Base-by-base conservation (phyloP, 2,329 filamentous ascomycete genomes). In the Pyrenophora seminiperda region DNA sequence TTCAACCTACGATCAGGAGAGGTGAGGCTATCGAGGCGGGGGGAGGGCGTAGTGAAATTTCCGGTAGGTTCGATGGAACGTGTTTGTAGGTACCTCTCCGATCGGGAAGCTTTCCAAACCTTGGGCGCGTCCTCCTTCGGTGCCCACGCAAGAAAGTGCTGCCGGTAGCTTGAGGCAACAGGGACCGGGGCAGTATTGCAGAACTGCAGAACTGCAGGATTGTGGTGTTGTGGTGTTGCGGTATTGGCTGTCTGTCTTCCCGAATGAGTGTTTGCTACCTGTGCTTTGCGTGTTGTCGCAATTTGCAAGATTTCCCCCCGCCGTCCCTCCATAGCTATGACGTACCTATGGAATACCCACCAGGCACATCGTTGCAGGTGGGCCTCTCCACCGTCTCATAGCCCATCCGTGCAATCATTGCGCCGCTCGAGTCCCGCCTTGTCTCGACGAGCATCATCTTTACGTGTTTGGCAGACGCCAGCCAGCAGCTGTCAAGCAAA, bases 51-150 rank as follows among this genome's bases (percentile, higher is more conserved):
- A 39, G 53, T 39, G 45, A 49, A 55, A 36, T 30, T 53, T 53
- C 49, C 45, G 45, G 49, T 41, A 53, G 36, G 32, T 49, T 53
- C 44, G 53, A 55, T 55, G 22, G 53, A 49, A 42, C 18, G 47
- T 53, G 41, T 30, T 48, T 33, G 40, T 32, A n/a, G n/a, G n/a
- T n/a, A 43, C 29, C 31, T 15, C 15, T 45, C 29, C 27, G n/a
- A 38, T n/a, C n/a, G 37, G 48, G 36, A 43, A 52, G 40, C 30
- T 36, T 47, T 40, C 37, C 40, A 31, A n/a, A 41, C 11, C 7
- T 45, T 29, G 15, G 34, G 48, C 43, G 33, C 45, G 48, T 48
- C 19, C 13, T 30, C 43, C n/a, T n/a, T 31, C 44, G 43, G 41
- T 27, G 27, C 31, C 30, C 36, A 41, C 41, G 42, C 48, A 37